These are phyloP conservation scores for Diospyros lotus DNA, from an alignment of 148 eudicot species.

Conservation along the genomic window DNA sequence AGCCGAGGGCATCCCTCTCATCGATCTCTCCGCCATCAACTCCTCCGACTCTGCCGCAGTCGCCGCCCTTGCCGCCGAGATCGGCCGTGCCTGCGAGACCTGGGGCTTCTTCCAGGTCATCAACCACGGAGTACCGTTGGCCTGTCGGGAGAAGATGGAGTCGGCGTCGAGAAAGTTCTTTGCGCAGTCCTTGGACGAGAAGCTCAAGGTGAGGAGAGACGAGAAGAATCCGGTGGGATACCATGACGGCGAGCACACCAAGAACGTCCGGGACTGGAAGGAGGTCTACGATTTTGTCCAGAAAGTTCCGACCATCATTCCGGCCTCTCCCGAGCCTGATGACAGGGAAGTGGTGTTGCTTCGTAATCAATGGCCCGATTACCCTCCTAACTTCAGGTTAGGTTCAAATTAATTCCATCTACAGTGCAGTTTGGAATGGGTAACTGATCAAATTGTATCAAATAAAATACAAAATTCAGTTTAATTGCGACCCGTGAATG, in stretches of 20 bases:
- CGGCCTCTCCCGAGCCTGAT: conserved; percentile 6
- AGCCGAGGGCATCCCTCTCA: conserved; percentile 11
- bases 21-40: conserved; percentile 6
- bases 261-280: conserved; percentile 20
- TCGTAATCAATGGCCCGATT: conserved; percentile 12
- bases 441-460: no score
- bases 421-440: no score
- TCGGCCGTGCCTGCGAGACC: conserved; percentile 12
- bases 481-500: no score
- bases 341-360: not conserved
- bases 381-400: conserved; percentile 15
- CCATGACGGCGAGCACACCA: conserved; percentile 15
- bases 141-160: conserved; percentile 1
- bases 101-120: conserved; percentile 18
- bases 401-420: no score
- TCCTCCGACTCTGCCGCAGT: not conserved
- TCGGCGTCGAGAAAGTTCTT: conserved; percentile 11
- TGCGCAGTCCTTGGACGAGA: conserved; percentile 10
- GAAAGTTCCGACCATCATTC: not conserved
- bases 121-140: conserved; percentile 13
- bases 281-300: conserved; percentile 14
- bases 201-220: conserved; percentile 17
- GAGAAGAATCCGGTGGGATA: conserved; percentile 12
- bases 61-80: not conserved
- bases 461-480: no score